A percentile compares a stretch with the other conserved stretches of the same genome.
phyloP scores from a whole-genome alignment of 164 flowering plant genomes.

The Vitis riparia region DNA sequence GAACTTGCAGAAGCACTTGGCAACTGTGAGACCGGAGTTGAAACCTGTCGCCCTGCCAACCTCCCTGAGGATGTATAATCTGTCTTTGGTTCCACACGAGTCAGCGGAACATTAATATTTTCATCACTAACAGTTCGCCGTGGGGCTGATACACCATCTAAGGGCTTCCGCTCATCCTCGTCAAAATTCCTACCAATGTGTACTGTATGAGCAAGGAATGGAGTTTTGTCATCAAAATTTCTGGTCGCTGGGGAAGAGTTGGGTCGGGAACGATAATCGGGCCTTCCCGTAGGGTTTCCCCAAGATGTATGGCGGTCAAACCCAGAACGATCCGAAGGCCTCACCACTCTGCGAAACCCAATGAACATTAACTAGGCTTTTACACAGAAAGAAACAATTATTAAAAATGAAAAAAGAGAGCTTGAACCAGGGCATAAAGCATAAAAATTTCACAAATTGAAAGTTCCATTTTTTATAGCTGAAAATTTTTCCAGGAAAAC shows the following conservation, averaged over 20 bases:
- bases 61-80: slow-evolving; percentile 30
- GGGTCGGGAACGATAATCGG: slow-evolving; percentile 68
- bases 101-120: slow-evolving; percentile 23
- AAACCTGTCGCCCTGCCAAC: slow-evolving; percentile 22
- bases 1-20: slow-evolving; percentile 21
- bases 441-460: too few species aligned
- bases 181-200: slow-evolving; percentile 84
- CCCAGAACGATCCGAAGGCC: slow-evolving; percentile 61
- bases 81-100: slow-evolving; percentile 37
- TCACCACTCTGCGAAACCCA: slow-evolving; percentile 40
- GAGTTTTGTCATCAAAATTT: slow-evolving; percentile 67
- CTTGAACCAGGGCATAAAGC: too few species aligned
- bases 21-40: slow-evolving; percentile 23
- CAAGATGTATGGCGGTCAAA: slow-evolving; percentile 57
- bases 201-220: slow-evolving; percentile 44
- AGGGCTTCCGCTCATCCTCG: slow-evolving; percentile 94
- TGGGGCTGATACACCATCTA: slow-evolving; percentile 62
- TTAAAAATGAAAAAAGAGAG: too few species aligned
- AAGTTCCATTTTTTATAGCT: too few species aligned
- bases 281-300: slow-evolving; percentile 57
- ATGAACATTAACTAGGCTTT: slow-evolving; percentile 20
- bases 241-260: slow-evolving; percentile 64
- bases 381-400: neutral
- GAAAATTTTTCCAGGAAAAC: too few species aligned
- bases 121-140: slow-evolving; percentile 73